A percentile compares a stretch with the other conserved stretches of the same genome.
phyloP scores from a whole-genome alignment of 176 grass and related monocot species.

The Phragmites australis region DNA sequence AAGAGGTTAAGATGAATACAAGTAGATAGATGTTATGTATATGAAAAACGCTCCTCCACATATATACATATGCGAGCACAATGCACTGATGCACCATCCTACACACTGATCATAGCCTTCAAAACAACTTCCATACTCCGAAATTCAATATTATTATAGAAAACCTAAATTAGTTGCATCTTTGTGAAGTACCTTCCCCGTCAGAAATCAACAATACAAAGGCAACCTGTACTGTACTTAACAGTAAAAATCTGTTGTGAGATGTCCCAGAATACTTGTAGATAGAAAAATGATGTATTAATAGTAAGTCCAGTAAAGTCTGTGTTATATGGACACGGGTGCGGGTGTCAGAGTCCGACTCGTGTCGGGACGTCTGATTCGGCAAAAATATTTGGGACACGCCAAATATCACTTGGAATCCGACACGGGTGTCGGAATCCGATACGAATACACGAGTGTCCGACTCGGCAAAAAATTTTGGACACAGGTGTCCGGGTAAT shows the following conservation, averaged over 20 bases:
- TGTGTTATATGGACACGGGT: too few species aligned
- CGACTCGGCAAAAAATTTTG: too few species aligned
- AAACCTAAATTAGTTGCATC: neutral
- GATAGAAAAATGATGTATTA: neutral
- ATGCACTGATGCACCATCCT: neutral
- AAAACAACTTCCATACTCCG: neutral
- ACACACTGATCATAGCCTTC: too few species aligned
- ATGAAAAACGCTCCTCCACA: neutral
- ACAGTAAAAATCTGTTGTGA: neutral
- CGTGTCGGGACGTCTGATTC: too few species aligned
- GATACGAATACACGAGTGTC: too few species aligned
- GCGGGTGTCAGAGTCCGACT: too few species aligned
- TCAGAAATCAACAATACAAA: neutral
- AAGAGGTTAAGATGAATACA: neutral
- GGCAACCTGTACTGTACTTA: neutral
- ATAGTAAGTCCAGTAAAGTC: neutral
- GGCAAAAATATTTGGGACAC: too few species aligned
- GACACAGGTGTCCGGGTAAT: too few species aligned
- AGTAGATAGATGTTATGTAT: neutral
- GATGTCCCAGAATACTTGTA: neutral
- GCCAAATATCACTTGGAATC: too few species aligned
- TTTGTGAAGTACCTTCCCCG: too few species aligned
- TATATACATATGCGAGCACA: too few species aligned
- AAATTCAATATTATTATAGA: neutral
- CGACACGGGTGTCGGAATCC: too few species aligned